phyloP scores from a whole-genome alignment of 768 basidiomycete genomes.

The Trametes punicea region DNA sequence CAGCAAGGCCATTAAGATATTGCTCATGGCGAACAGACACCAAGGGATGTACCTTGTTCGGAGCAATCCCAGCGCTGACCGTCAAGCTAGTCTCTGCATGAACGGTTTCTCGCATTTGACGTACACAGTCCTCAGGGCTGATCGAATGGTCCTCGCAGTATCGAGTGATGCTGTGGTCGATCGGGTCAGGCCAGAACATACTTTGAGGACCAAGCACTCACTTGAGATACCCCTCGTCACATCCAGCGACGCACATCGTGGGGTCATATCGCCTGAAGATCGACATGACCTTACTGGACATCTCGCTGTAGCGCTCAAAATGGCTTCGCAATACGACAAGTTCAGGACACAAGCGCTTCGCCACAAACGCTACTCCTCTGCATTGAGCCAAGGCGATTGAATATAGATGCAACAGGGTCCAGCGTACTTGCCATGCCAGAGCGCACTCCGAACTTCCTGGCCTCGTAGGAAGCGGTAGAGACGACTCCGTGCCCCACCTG shows the following conservation, averaged over 20 bases:
- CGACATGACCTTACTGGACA: slow-evolving; percentile 68
- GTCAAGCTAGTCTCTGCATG: slow-evolving; percentile 80
- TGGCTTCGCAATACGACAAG: slow-evolving; percentile 65
- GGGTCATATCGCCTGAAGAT: slow-evolving; percentile 73
- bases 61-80: slow-evolving; percentile 92
- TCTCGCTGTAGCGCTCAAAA: slow-evolving; percentile 60
- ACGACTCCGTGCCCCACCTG: slow-evolving; percentile 82
- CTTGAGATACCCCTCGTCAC: slow-evolving; percentile 94
- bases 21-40: slow-evolving; percentile 21
- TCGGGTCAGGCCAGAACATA: background rate
- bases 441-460: slow-evolving; percentile 84
- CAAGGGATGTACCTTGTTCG: slow-evolving; percentile 69
- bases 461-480: slow-evolving; percentile 89
- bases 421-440: slow-evolving; percentile 90
- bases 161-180: slow-evolving; percentile 62
- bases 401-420: background rate
- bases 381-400: background rate
- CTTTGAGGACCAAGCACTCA: slow-evolving; percentile 34
- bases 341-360: slow-evolving; percentile 90
- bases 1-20: slow-evolving; percentile 12
- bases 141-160: slow-evolving; percentile 73
- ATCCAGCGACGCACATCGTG: slow-evolving; percentile 69
- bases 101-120: slow-evolving; percentile 71
- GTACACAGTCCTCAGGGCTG: slow-evolving; percentile 70
- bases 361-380: slow-evolving; percentile 64